phyloP scores from a whole-genome alignment of 2,329 filamentous ascomycete species.

The Xylariaceae sp. region DNA sequence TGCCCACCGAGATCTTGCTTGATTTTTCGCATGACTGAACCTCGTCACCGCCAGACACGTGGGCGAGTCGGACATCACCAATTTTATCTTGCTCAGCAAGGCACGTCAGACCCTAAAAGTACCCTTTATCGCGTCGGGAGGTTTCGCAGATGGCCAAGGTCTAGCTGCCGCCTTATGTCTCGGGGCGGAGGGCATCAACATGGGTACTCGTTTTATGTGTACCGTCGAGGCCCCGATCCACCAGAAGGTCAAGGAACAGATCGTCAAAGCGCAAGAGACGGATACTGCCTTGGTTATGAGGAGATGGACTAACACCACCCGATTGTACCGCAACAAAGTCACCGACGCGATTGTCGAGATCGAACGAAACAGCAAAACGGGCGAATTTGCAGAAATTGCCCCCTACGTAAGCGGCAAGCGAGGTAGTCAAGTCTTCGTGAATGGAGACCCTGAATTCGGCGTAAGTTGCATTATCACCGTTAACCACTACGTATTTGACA shows the following conservation, averaged over 20 bases:
- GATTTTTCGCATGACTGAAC: slow-evolving; percentile 10
- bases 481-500: neutral
- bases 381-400: slow-evolving; percentile 87
- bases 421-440: slow-evolving; percentile 87
- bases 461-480: slow-evolving; percentile 56
- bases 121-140: slow-evolving; percentile 94
- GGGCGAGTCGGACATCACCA: slow-evolving; percentile 84
- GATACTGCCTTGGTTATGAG: slow-evolving; percentile 88
- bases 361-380: slow-evolving; percentile 79
- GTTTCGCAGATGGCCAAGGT: slow-evolving; percentile 92
- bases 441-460: slow-evolving; percentile 87
- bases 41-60: slow-evolving; percentile 58
- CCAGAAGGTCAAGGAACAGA: slow-evolving; percentile 88
- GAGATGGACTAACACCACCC: slow-evolving; percentile 89
- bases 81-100: slow-evolving; percentile 83
- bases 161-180: slow-evolving; percentile 87
- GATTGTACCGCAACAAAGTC: slow-evolving; percentile 90
- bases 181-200: slow-evolving; percentile 93
- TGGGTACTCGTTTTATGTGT: slow-evolving; percentile 98
- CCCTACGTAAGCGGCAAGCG: slow-evolving; percentile 88
- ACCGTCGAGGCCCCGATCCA: slow-evolving; percentile 93
- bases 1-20: slow-evolving; percentile 6
- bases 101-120: slow-evolving; percentile 82
- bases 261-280: slow-evolving; percentile 84
- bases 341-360: slow-evolving; percentile 78